A percentile compares a stretch with the other conserved stretches of the same genome.
Conservation (phyloP, 805 yeast genomes). For the Starmerella bacillaris region DNA sequence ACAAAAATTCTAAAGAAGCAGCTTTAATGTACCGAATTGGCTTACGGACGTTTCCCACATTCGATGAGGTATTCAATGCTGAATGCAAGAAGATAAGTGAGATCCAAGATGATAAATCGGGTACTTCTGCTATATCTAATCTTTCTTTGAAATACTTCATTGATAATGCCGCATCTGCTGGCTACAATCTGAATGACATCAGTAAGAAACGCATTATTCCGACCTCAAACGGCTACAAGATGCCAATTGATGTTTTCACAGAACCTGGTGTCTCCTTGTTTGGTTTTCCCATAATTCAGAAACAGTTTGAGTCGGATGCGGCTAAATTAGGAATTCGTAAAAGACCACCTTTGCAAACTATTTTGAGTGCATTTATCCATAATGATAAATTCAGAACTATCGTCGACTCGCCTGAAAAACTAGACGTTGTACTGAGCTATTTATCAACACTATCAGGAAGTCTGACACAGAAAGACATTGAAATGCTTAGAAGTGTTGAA, state of each 20-base stretch:
- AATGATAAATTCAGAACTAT: not conserved
- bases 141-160: conserved; percentile 21
- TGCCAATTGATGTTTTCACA: conserved; percentile 18
- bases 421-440: conserved; percentile 18
- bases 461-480: conserved; percentile 14
- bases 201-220: conserved; percentile 14
- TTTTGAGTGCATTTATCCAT: not conserved
- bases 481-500: conserved; percentile 7
- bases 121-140: not conserved
- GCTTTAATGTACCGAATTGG: conserved; percentile 21
- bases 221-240: conserved; percentile 4
- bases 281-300: conserved; percentile 19
- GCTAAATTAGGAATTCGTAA: conserved; percentile 20
- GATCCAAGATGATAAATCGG: not conserved
- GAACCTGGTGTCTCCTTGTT: conserved; percentile 17
- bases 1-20: conserved; percentile 18
- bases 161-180: conserved; percentile 16
- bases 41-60: conserved; percentile 18
- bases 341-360: conserved; percentile 16
- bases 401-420: conserved; percentile 12
- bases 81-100: not conserved
- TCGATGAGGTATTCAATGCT: conserved; percentile 14
- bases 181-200: conserved; percentile 4
- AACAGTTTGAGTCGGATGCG: conserved; percentile 15
- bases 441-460: conserved; percentile 11